phyloP scores from a whole-genome alignment of 768 basidiomycete genomes.

The Boletellus ananiceps region DNA sequence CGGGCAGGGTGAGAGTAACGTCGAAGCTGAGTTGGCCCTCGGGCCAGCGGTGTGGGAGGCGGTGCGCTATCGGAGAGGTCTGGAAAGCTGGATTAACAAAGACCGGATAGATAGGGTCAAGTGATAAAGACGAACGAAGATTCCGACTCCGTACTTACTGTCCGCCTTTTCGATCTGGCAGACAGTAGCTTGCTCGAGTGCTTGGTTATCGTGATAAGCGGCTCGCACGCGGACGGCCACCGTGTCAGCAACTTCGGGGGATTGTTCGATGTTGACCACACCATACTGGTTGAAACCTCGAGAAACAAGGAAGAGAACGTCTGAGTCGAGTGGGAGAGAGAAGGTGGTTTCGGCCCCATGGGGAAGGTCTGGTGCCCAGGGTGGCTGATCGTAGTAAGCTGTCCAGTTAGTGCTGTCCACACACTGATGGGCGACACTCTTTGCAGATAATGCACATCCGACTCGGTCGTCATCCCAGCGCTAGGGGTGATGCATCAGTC shows the following conservation, averaged over 20 bases:
- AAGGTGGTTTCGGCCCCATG: constrained; percentile 26
- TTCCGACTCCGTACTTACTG: constrained; percentile 28
- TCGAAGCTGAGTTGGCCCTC: constrained; percentile 30
- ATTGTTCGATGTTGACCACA: constrained; percentile 26
- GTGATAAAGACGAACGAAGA: constrained; percentile 26
- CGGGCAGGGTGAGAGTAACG: constrained; percentile 37
- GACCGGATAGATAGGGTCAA: background rate
- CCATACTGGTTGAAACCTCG: constrained; percentile 29
- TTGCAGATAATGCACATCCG: background rate
- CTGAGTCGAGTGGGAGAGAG: constrained; percentile 29
- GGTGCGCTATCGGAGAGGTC: constrained; percentile 26
- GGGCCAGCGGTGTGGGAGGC: background rate
- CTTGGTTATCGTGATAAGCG: constrained; percentile 14
- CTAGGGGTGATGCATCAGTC: constrained; percentile 5
- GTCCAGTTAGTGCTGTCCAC: constrained; percentile 20
- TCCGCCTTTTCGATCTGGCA: constrained; percentile 27
- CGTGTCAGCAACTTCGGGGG: constrained; percentile 23
- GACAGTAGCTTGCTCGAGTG: constrained; percentile 24
- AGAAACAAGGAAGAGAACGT: constrained; percentile 29
- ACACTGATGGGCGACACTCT: constrained; percentile 12
- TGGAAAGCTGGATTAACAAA: constrained; percentile 9
- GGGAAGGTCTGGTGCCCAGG: constrained; percentile 18
- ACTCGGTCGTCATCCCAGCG: background rate
- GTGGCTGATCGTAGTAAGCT: constrained; percentile 20
- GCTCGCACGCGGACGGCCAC: constrained; percentile 30